Evolutionary conservation across 306 rosid species (phyloP), one percentile per base, ranked within the genome.

Genomic region (Glycyrrhiza uralensis): DNA sequence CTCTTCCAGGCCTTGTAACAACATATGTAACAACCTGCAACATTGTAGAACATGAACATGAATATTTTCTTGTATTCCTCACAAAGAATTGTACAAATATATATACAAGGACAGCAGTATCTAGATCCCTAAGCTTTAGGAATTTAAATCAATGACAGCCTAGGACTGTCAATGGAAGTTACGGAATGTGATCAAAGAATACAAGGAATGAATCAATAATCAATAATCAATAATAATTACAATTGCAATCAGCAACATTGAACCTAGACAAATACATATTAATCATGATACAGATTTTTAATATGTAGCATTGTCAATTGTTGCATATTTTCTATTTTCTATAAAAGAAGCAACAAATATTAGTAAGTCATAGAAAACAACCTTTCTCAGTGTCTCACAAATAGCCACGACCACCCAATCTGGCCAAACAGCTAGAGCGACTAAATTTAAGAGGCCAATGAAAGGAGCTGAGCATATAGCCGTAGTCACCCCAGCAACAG

Each of bases 1-100:
- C 99, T 84, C 99, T 85, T 61, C 95, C 99, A 0, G 99, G 99
- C 78, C 97, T 88, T 33, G 97, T 88, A 80, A 94, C 87, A 24
- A 94, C 99, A 68, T 94, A 94, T 26, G 91, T 86, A 69, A 87
- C 91, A 76, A 94, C 93, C 98, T 94, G 85, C 82, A 82, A 61
- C 46, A 36, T 59, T 75, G 66, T 60, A 32, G 39, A 67, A 58
- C 38, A 61, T 20, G 69, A 72, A 17, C 39, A 72, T 29, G 26
- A 66, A 78, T 17, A 33, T 15, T 32, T 17, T 12, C 26, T 33
- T 33, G 38, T 33, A 33, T 33, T 33, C 6, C 38, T 28, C 32
- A 28, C 20, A 56, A 28, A 56, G 39, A 56, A 14, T n/a, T 56
- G 39, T 26, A n/a, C 22, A 52, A 7, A 58, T 30, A 7, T 30